Conservation (phyloP, 2,329 filamentous ascomycete species). For the Aureobasidium mangrovei region DNA sequence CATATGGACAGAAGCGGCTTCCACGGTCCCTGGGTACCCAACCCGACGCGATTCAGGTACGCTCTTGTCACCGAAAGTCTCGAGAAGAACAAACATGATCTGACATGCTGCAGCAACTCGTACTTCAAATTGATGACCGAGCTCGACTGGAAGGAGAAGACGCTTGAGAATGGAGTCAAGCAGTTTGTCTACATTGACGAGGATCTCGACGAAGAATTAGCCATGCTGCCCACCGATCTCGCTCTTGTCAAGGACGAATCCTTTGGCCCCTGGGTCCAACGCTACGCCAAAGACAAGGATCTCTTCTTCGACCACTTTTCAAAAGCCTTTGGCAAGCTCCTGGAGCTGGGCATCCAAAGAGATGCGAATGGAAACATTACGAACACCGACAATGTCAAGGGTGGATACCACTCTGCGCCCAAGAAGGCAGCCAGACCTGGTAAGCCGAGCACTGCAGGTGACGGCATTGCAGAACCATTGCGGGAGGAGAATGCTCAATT, state of each 20-base stretch:
- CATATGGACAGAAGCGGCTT: slow-evolving; percentile 50
- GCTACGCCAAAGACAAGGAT: slow-evolving; percentile 53
- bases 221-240: slow-evolving; percentile 60
- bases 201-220: slow-evolving; percentile 48
- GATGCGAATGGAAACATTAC: slow-evolving; percentile 45
- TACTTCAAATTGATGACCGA: slow-evolving; percentile 47
- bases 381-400: slow-evolving; percentile 49
- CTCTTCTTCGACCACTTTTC: slow-evolving; percentile 53
- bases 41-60: slow-evolving; percentile 33
- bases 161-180: slow-evolving; percentile 42
- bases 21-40: slow-evolving; percentile 44
- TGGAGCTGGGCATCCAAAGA: slow-evolving; percentile 52
- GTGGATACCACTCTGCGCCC: slow-evolving; percentile 48
- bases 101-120: slow-evolving; percentile 44
- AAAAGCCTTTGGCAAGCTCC: slow-evolving; percentile 50
- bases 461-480: slow-evolving; percentile 34
- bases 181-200: slow-evolving; percentile 55
- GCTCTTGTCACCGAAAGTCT: not conserved
- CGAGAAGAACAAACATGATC: not conserved
- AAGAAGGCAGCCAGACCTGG: slow-evolving; percentile 44
- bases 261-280: slow-evolving; percentile 49
- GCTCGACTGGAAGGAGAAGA: slow-evolving; percentile 48
- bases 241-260: slow-evolving; percentile 45
- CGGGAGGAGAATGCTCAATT: slow-evolving; percentile 32
- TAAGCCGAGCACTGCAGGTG: slow-evolving; percentile 28